Percentiles rank a stretch among this genome's conserved stretches.
phyloP scores from a whole-genome alignment of 192 early-diverging fungal genomes.

The Entomortierella chlamydospora region DNA sequence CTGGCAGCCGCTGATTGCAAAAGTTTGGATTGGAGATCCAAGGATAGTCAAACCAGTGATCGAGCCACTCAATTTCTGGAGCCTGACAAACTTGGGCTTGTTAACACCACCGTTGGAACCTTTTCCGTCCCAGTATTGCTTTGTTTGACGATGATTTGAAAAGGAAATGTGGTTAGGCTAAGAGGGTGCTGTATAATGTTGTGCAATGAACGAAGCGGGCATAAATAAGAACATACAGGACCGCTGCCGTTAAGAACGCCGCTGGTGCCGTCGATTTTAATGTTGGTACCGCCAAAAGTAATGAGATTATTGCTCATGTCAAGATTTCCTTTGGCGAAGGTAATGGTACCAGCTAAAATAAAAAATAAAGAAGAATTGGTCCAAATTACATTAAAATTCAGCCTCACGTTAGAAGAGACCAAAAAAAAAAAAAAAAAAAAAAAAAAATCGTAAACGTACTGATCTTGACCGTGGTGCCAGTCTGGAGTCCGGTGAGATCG shows the following conservation, averaged over 20 bases:
- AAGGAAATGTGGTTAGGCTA: too few relatives aligned
- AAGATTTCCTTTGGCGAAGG: slow-evolving; percentile 45
- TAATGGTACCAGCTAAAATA: slow-evolving; percentile 43
- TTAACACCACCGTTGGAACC: slow-evolving; percentile 54
- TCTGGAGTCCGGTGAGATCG: slow-evolving; percentile 54
- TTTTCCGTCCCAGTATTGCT: slow-evolving; percentile 59
- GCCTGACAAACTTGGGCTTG: slow-evolving; percentile 55
- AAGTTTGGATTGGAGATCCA: slow-evolving; percentile 57
- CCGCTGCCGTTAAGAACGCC: slow-evolving; percentile 56
- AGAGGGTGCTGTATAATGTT: too few relatives aligned
- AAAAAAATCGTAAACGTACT: slow-evolving; percentile 10
- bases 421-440: background rate
- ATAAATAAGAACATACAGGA: slow-evolving; percentile 50
- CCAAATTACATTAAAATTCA: background rate
- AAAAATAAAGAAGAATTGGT: background rate
- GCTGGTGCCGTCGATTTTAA: slow-evolving; percentile 45
- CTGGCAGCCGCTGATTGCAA: slow-evolving; percentile 45
- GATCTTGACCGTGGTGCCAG: slow-evolving; percentile 49
- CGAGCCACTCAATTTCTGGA: slow-evolving; percentile 33
- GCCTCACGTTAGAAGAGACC: background rate
- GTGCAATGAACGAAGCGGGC: too few relatives aligned
- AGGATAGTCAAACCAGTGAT: slow-evolving; percentile 40
- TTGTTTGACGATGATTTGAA: too few relatives aligned
- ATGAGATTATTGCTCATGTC: slow-evolving; percentile 29
- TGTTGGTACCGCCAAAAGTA: slow-evolving; percentile 53